Percentiles rank a stretch among this genome's conserved stretches.
Conservation (phyloP, 176 grass and related monocot species). For the Oryza nivara region DNA sequence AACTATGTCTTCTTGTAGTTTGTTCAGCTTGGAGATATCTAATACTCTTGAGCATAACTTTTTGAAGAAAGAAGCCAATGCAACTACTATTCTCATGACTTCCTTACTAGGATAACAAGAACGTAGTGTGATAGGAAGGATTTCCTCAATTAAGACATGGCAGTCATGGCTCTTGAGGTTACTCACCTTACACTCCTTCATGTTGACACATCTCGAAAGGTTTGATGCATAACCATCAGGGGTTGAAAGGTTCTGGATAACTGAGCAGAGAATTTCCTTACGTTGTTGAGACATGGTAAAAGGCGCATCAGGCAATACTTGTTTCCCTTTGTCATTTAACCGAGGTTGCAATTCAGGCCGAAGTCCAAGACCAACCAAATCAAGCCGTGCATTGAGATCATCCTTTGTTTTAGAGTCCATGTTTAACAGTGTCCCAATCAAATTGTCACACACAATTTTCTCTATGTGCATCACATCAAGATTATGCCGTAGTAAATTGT, state of each 20-base stretch:
- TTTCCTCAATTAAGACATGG: too few relatives aligned
- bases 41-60: too few relatives aligned
- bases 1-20: too few relatives aligned
- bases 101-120: too few relatives aligned
- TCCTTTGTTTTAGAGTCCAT: neutral
- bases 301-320: neutral
- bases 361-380: neutral
- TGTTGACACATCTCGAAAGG: slow-evolving; percentile 9
- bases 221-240: too few relatives aligned
- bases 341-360: neutral
- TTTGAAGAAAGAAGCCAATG: too few relatives aligned
- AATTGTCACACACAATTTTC: neutral
- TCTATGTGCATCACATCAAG: slow-evolving; percentile 19
- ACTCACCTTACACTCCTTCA: neutral
- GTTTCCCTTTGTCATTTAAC: neutral
- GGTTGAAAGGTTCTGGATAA: neutral
- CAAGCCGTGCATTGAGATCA: too few relatives aligned
- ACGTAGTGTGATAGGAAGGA: too few relatives aligned
- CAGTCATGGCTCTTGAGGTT: too few relatives aligned
- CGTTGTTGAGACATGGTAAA: slow-evolving; percentile 12
- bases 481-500: slow-evolving; percentile 16
- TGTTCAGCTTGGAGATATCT: too few relatives aligned
- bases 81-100: too few relatives aligned
- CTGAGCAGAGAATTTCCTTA: slow-evolving; percentile 18
- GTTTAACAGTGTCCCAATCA: neutral